A percentile compares a stretch with the other conserved stretches of the same genome.
phyloP scores from a whole-genome alignment of 768 basidiomycete species.

The Tulasnella sp. region DNA sequence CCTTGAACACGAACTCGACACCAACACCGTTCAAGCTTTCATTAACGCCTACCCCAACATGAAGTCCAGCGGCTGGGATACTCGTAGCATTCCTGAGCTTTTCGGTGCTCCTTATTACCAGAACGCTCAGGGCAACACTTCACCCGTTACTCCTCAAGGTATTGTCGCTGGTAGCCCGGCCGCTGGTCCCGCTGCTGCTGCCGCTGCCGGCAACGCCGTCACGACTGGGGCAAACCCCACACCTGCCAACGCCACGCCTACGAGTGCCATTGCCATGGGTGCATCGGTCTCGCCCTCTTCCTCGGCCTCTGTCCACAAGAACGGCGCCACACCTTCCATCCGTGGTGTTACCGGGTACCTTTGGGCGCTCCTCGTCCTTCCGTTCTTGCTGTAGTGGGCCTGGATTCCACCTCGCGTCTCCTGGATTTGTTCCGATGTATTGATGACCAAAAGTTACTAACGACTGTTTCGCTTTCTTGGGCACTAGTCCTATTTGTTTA shows the following conservation, averaged over 20 bases:
- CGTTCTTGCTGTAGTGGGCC: too few relatives aligned
- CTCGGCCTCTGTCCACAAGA: background rate
- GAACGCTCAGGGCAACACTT: constrained; percentile 23
- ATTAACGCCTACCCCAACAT: constrained; percentile 52
- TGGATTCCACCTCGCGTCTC: too few relatives aligned
- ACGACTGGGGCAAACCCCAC: background rate
- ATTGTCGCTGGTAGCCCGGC: background rate
- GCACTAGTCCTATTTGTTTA: too few relatives aligned
- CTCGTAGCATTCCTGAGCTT: constrained; percentile 36
- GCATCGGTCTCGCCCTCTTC: background rate
- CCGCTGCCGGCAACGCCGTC: background rate
- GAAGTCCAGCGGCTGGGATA: constrained; percentile 56
- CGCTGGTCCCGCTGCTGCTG: background rate
- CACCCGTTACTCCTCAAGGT: background rate
- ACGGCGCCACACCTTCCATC: background rate
- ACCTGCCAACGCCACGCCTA: background rate
- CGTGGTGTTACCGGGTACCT: too few relatives aligned
- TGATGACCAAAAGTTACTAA: too few relatives aligned
- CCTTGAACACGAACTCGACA: constrained; percentile 71
- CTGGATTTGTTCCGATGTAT: too few relatives aligned
- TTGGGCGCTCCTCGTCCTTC: too few relatives aligned
- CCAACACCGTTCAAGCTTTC: constrained; percentile 51
- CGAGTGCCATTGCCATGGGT: background rate
- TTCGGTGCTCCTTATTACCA: constrained; percentile 29
- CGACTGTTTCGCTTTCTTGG: too few relatives aligned